Evolutionary conservation across 768 basidiomycete species (phyloP).

Genomic region (Lactarius akahatsu): DNA sequence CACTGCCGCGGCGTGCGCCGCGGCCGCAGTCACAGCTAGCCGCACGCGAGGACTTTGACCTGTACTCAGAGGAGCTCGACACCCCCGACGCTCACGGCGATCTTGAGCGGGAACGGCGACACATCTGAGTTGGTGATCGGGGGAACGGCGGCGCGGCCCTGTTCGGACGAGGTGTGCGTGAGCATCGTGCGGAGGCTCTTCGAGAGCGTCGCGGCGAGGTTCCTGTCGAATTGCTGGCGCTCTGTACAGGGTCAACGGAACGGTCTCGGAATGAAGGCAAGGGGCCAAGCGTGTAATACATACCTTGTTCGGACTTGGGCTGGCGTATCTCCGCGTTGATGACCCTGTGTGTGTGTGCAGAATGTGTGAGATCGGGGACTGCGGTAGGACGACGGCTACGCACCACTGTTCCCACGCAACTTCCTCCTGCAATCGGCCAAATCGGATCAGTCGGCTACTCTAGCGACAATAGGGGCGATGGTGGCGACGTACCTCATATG

Average conservation of each 20-base stretch:
- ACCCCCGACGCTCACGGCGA: slow-evolving; percentile 66
- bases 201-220: slow-evolving; percentile 60
- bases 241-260: slow-evolving; percentile 34
- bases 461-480: background rate
- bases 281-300: background rate
- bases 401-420: slow-evolving; percentile 89
- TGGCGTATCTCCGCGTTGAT: slow-evolving; percentile 80
- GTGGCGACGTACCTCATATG: slow-evolving; percentile 41
- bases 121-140: slow-evolving; percentile 71
- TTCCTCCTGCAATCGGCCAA: slow-evolving; percentile 54
- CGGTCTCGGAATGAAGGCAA: background rate
- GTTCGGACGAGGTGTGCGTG: slow-evolving; percentile 74
- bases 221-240: slow-evolving; percentile 52
- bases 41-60: slow-evolving; percentile 54
- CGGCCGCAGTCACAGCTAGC: background rate
- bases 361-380: background rate
- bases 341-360: slow-evolving; percentile 46
- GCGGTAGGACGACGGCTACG: slow-evolving; percentile 16
- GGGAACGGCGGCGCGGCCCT: slow-evolving; percentile 71
- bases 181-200: slow-evolving; percentile 71
- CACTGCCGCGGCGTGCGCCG: too few relatives aligned
- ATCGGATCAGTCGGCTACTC: background rate
- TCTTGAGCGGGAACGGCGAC: slow-evolving; percentile 77
- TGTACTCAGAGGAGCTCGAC: slow-evolving; percentile 53
- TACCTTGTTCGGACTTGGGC: slow-evolving; percentile 63